A percentile compares a stretch with the other conserved stretches of the same genome.
These are phyloP conservation scores for Craspedostauros australis DNA, from an alignment of 108 stramenopile species.

Conservation along the genomic window DNA sequence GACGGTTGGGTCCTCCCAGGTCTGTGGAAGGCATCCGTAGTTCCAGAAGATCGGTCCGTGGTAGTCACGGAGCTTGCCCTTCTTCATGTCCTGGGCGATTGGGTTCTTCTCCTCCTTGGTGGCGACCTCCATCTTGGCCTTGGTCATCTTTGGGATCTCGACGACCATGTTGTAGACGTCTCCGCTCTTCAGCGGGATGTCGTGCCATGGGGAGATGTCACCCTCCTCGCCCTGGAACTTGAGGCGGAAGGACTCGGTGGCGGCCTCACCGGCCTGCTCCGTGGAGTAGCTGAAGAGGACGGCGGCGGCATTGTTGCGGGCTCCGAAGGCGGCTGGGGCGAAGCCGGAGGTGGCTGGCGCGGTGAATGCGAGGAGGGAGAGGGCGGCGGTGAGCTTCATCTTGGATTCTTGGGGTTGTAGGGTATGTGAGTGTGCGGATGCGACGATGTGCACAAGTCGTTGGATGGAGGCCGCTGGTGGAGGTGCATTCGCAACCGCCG, in stretches of 20 bases:
- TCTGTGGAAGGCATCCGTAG: slow-evolving; percentile 99
- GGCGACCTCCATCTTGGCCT: slow-evolving; percentile 98
- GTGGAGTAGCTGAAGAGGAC: slow-evolving; percentile 39
- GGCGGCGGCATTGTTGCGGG: slow-evolving; percentile 3
- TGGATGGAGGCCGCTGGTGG: no score
- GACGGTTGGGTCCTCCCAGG: slow-evolving; percentile 94
- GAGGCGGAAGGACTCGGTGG: slow-evolving; percentile 83
- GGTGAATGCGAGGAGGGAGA: slow-evolving; percentile 12
- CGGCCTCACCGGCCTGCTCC: slow-evolving; percentile 48
- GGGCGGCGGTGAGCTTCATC: slow-evolving; percentile 3
- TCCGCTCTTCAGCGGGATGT: slow-evolving; percentile 66
- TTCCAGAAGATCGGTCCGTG: slow-evolving; percentile 99
- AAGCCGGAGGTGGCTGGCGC: background rate
- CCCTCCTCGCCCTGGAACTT: slow-evolving; percentile 59
- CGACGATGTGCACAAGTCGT: no score
- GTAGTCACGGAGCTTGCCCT: slow-evolving; percentile 96
- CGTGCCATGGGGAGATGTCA: slow-evolving; percentile 81
- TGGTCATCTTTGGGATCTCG: slow-evolving; percentile 98
- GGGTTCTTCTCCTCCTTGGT: slow-evolving; percentile 96
- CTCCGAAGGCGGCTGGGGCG: no score
- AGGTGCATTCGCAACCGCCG: no score
- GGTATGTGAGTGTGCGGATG: background rate
- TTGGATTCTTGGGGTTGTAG: background rate
- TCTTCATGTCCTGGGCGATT: slow-evolving; percentile 98
- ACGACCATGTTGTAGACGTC: slow-evolving; percentile 89